Evolutionary conservation across 208 protist species (phyloP), one percentile per base, ranked within the genome.

Genomic region (Porcisia hertigi): DNA sequence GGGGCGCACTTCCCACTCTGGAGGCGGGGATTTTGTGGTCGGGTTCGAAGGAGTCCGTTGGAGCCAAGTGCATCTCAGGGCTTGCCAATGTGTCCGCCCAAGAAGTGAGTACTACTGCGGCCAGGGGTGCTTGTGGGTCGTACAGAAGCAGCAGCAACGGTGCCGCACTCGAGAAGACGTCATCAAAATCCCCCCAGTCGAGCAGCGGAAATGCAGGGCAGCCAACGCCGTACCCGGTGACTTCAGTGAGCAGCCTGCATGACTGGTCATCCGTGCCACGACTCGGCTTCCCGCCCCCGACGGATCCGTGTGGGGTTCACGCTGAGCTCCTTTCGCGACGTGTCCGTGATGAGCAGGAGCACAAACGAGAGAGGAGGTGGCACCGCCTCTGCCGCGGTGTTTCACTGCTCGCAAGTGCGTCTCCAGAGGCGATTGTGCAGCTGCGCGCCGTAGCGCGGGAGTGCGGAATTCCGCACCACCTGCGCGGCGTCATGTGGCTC

Each of bases 401-500:
- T 11, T 76, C 88, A 14, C 83, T 94, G 36, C 86, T 92, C 5
- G 79, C 88, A 16, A 83, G 76, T 52, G 80, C 81, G 5, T 73
- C 86, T n/a, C 81, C 78, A 0, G 75, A 82, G 11, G 62, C 69
- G 14, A 70, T 76, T 36, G 73, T 73, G n/a, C 76, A 80, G 45
- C 85, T 94, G 71, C 84, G 86, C 18, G 71, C 73, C 11, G 59
- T 73, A 20, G 78, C 83, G 18, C 81, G 73, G 30, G 73, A 80
- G 69, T 69, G 73, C 62, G 86, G 84, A 67, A 81, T 91, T 49
- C 88, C 90, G 34, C 69, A 75, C 18, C 82, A 86, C 67, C 75
- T 92, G 41, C 86, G 90, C 25, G 78, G 73, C 16, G 84, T 92
- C 49, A 71, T 94, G 80, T 94, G 90, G 90, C 78, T 94, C 16